These are phyloP conservation scores for Testicularia cyperi DNA, from an alignment of 1,284 basidiomycete species.

Conservation along the genomic window DNA sequence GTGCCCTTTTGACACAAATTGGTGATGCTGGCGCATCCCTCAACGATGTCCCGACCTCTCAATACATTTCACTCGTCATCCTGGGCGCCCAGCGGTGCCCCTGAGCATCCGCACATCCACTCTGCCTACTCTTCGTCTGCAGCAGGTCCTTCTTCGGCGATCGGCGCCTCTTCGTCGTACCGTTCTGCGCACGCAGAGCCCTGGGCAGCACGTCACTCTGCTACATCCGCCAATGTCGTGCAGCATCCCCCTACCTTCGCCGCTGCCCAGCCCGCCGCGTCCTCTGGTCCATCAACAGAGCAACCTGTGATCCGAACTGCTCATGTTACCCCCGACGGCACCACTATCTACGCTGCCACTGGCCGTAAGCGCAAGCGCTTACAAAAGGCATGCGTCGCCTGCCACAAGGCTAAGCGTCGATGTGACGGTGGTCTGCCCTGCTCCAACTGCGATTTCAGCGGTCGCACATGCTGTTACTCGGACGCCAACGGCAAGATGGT, in stretches of 20 bases:
- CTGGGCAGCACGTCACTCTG: no score
- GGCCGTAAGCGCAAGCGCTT: constrained; percentile 54
- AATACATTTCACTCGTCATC: constrained; percentile 12
- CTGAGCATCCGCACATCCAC: constrained; percentile 20
- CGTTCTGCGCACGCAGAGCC: no score
- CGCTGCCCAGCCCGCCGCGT: constrained; percentile 1
- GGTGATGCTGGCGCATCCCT: constrained; percentile 2
- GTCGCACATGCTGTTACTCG: constrained; percentile 61
- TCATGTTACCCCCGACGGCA: constrained; percentile 33
- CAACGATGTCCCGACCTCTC: constrained; percentile 30
- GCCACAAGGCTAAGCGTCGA: constrained; percentile 63
- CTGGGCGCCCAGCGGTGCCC: constrained; percentile 11
- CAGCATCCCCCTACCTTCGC: constrained; percentile 13
- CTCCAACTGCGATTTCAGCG: constrained; percentile 63
- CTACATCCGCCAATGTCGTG: not conserved
- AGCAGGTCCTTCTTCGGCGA: constrained; percentile 34
- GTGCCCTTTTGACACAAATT: constrained; percentile 7
- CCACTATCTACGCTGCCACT: constrained; percentile 43
- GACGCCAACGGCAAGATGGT: constrained; percentile 45
- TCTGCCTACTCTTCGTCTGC: constrained; percentile 29
- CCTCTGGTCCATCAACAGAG: constrained; percentile 5
- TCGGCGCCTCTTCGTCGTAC: no score
- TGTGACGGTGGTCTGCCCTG: constrained; percentile 65
- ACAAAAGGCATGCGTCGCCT: constrained; percentile 53
- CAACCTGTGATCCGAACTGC: constrained; percentile 33